Percentiles rank a stretch among this genome's conserved stretches.
Conservation (phyloP, 2,329 filamentous ascomycete species). For the Teratosphaeria epicoccoides region DNA sequence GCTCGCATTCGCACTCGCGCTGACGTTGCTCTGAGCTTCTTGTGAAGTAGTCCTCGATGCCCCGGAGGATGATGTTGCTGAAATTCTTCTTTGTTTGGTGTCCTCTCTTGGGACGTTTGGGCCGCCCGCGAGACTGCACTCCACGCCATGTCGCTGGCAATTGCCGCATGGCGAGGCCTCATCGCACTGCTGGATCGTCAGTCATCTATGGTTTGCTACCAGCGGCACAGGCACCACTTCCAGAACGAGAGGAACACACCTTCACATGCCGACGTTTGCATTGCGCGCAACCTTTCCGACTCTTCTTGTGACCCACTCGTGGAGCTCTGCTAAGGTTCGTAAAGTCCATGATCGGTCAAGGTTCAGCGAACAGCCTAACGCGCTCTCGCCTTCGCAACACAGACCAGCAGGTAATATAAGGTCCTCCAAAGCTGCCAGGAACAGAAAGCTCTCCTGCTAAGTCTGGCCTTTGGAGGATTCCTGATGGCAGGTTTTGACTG, state of each 20-base stretch:
- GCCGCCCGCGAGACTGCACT: slow-evolving; percentile 23
- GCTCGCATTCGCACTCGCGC: slow-evolving; percentile 6
- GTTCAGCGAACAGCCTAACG: neutral
- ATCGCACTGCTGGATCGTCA: slow-evolving; percentile 17
- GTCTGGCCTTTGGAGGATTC: neutral
- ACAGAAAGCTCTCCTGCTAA: neutral
- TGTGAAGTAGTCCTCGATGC: slow-evolving; percentile 10
- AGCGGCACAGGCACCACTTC: neutral
- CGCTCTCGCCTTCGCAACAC: neutral
- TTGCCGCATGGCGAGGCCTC: slow-evolving; percentile 23
- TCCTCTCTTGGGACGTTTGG: slow-evolving; percentile 21
- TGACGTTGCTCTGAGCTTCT: slow-evolving; percentile 7
- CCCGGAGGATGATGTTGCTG: slow-evolving; percentile 12
- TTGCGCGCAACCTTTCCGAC: slow-evolving; percentile 17
- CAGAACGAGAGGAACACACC: slow-evolving; percentile 9
- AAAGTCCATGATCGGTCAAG: neutral
- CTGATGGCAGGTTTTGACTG: neutral
- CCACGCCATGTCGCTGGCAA: slow-evolving; percentile 21
- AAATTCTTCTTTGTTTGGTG: slow-evolving; percentile 13
- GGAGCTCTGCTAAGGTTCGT: slow-evolving; percentile 15
- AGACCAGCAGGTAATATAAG: neutral
- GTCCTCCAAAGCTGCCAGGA: neutral
- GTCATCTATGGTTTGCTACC: neutral
- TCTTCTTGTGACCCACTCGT: slow-evolving; percentile 11
- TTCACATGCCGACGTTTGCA: slow-evolving; percentile 25